Evolutionary conservation across 768 basidiomycete genomes (phyloP), one percentile per base, ranked within the genome.

Genomic region (Suillus paluster): DNA sequence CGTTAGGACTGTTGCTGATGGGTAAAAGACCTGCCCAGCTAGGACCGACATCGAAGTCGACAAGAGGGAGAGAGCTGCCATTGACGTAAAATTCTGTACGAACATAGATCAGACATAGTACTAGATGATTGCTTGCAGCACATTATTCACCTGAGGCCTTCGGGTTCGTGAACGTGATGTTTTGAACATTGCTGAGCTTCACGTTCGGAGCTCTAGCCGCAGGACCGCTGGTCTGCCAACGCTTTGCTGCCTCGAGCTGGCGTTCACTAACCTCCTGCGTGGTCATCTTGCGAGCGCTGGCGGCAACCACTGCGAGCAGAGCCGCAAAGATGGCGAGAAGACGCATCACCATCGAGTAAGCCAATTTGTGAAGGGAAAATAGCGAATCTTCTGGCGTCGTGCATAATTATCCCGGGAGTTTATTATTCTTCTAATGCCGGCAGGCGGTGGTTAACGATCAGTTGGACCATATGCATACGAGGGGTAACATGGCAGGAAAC

Each of bases 1-100:
- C 91, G 52, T 88, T 80, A 17, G 79, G 44, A 14, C 79, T 73
- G 30, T 71, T 70, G 63, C 88, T 90, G 59, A 92, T 91, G 4
- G 91, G 91, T 57, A 92, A 67, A 25, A 92, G 76, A 9, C 91
- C 91, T 5, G 89, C 77, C 88, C 89, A 92, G 64, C 87, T 89
- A 5, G 89, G 87, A 4, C 90, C 90, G 39, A 90, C 78, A 66
- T 92, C 89, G 65, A 88, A 92, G 66, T 87, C 80, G 23, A 91
- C 86, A 44, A 86, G 78, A 5, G 90, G 90, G 46, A 92, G 85
- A 33, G 73, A 77, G 44, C 74, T 80, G 1, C 90, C 90, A 64
- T 91, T 77, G n/a, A 92, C 90, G 67, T 78, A 90, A 68, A 90
- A 92, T 65, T 88, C 89, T 89, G 8, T 14, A 25, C 14, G 23